A percentile compares a stretch with the other conserved stretches of the same genome.
Conservation (phyloP, 176 grass and related monocot species). For the Poa annua region DNA sequence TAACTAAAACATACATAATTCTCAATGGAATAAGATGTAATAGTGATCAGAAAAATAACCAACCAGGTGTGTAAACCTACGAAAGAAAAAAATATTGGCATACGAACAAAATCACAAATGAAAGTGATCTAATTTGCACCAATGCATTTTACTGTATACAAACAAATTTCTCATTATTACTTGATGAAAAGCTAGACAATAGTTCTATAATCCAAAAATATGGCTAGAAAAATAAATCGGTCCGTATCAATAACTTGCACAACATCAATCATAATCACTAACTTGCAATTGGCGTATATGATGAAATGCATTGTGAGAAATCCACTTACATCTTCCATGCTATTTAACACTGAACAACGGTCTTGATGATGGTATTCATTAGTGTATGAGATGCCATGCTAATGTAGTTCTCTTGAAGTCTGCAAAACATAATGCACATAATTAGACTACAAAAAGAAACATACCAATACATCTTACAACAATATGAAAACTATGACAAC, state of each 20-base stretch:
- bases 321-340: too few relatives aligned
- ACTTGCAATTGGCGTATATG: too few relatives aligned
- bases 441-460: background rate
- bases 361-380: too few relatives aligned
- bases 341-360: too few relatives aligned
- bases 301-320: too few relatives aligned
- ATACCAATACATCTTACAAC: background rate
- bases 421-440: slow-evolving; percentile 34
- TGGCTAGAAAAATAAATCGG: too few relatives aligned
- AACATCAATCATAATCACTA: too few relatives aligned
- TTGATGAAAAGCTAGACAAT: too few relatives aligned
- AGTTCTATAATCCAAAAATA: too few relatives aligned
- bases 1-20: background rate
- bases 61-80: too few relatives aligned
- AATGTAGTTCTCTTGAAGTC: slow-evolving; percentile 73
- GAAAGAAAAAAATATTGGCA: too few relatives aligned
- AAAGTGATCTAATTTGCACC: background rate
- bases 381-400: slow-evolving; percentile 60
- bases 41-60: background rate
- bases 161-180: background rate
- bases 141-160: background rate
- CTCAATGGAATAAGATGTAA: background rate
- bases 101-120: background rate
- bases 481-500: slow-evolving; percentile 49
- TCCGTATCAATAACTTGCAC: too few relatives aligned